phyloP scores from a whole-genome alignment of 2,329 filamentous ascomycete species.

The Colletotrichum costaricense region DNA sequence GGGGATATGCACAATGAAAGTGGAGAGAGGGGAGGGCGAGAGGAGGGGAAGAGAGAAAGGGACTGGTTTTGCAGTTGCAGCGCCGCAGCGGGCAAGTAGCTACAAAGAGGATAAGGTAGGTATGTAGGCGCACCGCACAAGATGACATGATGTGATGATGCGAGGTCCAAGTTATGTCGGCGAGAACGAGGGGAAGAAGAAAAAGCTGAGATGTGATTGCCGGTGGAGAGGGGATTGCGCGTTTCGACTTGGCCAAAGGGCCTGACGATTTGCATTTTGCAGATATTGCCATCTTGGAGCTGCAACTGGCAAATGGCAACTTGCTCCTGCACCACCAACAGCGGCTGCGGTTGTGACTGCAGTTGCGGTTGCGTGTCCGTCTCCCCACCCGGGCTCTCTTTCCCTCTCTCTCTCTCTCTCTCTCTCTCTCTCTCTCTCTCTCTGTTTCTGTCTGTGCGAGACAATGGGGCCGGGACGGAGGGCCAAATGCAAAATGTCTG shows the following conservation, averaged over 20 bases:
- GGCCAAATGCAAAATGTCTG: conserved; percentile 5
- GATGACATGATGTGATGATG: conserved; percentile 28
- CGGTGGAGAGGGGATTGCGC: conserved; percentile 10
- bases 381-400: no score
- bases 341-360: neutral
- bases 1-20: conserved; percentile 2
- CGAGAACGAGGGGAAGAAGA: no score
- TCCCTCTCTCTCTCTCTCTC: no score
- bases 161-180: neutral
- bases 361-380: neutral
- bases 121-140: neutral
- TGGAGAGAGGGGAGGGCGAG: neutral
- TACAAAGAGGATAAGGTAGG: neutral
- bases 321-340: neutral
- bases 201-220: conserved; percentile 30
- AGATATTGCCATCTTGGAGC: neutral
- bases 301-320: neutral
- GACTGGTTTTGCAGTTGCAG: neutral
- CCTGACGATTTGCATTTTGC: neutral
- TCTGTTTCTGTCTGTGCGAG: neutral
- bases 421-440: no score
- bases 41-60: conserved; percentile 11
- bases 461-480: neutral
- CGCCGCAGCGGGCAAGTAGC: neutral
- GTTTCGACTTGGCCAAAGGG: conserved; percentile 1